Base-by-base conservation (phyloP, 805 yeast species). In the Metschnikowia hibisci region DNA sequence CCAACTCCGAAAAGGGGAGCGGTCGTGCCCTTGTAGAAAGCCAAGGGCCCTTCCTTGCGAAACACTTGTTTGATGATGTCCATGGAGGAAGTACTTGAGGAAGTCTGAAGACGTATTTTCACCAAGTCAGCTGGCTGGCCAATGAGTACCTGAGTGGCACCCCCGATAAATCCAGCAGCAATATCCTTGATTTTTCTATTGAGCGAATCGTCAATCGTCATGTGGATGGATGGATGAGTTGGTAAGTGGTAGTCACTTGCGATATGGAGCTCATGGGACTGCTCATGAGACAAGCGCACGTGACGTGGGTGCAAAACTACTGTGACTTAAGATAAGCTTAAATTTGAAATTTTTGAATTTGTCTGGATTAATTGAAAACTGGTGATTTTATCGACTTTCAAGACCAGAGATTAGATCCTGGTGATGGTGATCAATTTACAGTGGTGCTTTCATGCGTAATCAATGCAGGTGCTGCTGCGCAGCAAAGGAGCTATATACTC, bases 81-180 rank as follows among this genome's bases (percentile, higher is more conserved):
- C 6, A 57, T 31, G 2, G 72, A 66, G 4, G 71, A 57, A 11
- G 60, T 54, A 25, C 52, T 52, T 8, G 59, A 39, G 3, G 66
- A 57, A 0, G 76, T 71, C 48, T 71, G 76, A 42, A 71, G 57
- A 38, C 76, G 51, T 29, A 71, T 59, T 47, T 71, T 71, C 32
- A 71, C 72, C 44, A 71, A 57, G 50, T 71, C 76, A 3, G 73
- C 72, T 3, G 76, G 76, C 48, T 71, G 76, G 12, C 76, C 76
- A 29, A 71, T 71, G 33, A 71, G 60, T 12, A 71, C 76, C 50
- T 71, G 76, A 3, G 74, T 65, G 26, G 74, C 74, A 6, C 76
- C 76, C 3, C 76, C 76, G 5, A 70, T 57, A 46, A 71, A 71
- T 1, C 76, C 76, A 11, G 76, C 74, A 3, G 69, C 58, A 5